Conservation (phyloP, 106 monocot genomes). For the Platanthera guangdongensis region DNA sequence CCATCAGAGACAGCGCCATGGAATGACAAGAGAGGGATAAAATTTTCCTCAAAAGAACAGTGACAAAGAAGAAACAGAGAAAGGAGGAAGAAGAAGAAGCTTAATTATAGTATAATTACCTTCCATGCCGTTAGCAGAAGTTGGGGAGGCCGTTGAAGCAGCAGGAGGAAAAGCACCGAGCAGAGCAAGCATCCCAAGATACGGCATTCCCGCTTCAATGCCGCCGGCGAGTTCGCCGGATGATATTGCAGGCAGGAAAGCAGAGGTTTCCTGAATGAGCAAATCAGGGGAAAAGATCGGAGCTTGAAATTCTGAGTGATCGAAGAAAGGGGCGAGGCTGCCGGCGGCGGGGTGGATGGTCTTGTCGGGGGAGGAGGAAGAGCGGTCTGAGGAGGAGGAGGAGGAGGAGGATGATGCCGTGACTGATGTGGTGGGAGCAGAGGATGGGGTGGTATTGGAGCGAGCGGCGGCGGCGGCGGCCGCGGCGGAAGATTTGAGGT, state of each 20-base stretch:
- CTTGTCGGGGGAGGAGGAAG: conserved; percentile 8
- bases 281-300: neutral
- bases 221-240: conserved; percentile 11
- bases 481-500: conserved; percentile 21
- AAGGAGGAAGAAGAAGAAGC: neutral
- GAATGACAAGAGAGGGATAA: neutral
- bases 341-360: neutral
- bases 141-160: neutral
- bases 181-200: too few species aligned
- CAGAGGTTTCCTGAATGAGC: neutral
- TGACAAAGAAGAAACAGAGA: neutral
- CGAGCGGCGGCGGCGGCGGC: neutral
- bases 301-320: conserved; percentile 11
- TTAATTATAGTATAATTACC: too few species aligned
- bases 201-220: neutral
- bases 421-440: conserved; percentile 3
- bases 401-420: conserved; percentile 37
- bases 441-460: neutral
- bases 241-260: neutral
- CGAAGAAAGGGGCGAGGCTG: conserved; percentile 1
- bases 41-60: neutral
- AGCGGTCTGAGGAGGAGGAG: conserved; percentile 39
- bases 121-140: too few species aligned
- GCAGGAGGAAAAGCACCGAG: neutral
- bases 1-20: neutral